Evolutionary conservation across 2,329 filamentous ascomycete genomes (phyloP).

Genomic region (Beauveria australis): DNA sequence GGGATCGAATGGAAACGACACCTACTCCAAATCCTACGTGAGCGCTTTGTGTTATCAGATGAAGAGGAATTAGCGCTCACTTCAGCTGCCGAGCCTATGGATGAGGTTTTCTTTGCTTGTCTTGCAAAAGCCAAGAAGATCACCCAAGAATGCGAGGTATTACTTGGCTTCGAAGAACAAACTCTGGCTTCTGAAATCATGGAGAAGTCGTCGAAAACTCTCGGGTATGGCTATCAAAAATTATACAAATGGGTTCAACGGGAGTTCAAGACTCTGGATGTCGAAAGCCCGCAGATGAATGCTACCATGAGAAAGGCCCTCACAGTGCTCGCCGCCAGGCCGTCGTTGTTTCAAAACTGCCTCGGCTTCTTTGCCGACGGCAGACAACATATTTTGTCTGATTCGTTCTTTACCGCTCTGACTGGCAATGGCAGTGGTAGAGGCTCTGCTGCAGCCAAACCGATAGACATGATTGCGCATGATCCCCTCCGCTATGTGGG

Average conservation of each 20-base stretch:
- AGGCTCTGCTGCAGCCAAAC: conserved; percentile 59
- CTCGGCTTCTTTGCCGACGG: conserved; percentile 89
- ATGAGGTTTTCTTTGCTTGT: conserved; percentile 74
- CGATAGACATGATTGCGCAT: conserved; percentile 89
- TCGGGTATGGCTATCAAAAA: conserved; percentile 90
- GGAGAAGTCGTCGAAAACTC: conserved; percentile 77
- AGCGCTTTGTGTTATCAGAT: conserved; percentile 78
- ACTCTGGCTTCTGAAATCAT: conserved; percentile 82
- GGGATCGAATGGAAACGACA: conserved; percentile 74
- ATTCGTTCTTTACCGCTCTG: conserved; percentile 80
- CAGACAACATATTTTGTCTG: conserved; percentile 75
- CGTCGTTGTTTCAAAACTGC: conserved; percentile 85
- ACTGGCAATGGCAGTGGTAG: conserved; percentile 60
- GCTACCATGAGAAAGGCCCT: conserved; percentile 75
- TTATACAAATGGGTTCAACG: conserved; percentile 91
- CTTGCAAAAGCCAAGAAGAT: conserved; percentile 78
- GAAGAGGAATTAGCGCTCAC: conserved; percentile 71
- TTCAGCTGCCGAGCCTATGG: conserved; percentile 70
- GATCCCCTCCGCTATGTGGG: conserved; percentile 87
- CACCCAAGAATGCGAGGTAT: conserved; percentile 76
- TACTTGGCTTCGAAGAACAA: conserved; percentile 87
- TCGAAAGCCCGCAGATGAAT: conserved; percentile 91
- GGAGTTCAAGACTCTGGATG: conserved; percentile 83
- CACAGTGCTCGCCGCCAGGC: conserved; percentile 79
- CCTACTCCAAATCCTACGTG: conserved; percentile 66